Conservation (phyloP, 805 yeast species). For the Candida railenensis region DNA sequence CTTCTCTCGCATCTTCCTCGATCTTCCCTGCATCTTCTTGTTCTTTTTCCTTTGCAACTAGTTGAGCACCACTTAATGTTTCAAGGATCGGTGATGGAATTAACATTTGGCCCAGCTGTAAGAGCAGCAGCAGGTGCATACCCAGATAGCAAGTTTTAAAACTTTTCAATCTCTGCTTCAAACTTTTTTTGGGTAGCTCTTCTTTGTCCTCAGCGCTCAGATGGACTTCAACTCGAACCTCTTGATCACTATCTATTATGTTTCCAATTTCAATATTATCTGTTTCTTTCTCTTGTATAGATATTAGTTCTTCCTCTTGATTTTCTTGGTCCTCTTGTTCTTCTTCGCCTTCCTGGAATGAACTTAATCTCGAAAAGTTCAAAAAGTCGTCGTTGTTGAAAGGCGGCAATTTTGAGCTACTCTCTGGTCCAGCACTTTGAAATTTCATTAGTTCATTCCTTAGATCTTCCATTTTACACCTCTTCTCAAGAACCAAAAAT, state of each 20-base stretch:
- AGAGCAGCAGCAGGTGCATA: conserved; percentile 3
- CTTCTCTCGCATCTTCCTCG: neutral
- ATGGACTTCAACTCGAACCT: neutral
- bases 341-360: neutral
- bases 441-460: neutral
- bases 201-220: neutral
- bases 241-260: neutral
- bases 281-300: neutral
- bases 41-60: neutral
- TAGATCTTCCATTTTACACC: neutral
- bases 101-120: neutral
- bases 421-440: no score
- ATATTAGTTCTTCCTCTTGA: neutral
- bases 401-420: no score
- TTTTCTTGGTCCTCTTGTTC: neutral
- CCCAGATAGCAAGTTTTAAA: neutral
- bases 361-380: neutral
- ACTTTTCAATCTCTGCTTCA: neutral
- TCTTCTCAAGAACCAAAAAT: conserved; percentile 22
- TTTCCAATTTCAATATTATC: no score
- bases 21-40: neutral
- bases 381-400: neutral
- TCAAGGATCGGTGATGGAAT: conserved; percentile 1
- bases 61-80: neutral
- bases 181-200: neutral